phyloP scores from a whole-genome alignment of 495 filamentous ascomycete genomes.

The Neurospora africana region DNA sequence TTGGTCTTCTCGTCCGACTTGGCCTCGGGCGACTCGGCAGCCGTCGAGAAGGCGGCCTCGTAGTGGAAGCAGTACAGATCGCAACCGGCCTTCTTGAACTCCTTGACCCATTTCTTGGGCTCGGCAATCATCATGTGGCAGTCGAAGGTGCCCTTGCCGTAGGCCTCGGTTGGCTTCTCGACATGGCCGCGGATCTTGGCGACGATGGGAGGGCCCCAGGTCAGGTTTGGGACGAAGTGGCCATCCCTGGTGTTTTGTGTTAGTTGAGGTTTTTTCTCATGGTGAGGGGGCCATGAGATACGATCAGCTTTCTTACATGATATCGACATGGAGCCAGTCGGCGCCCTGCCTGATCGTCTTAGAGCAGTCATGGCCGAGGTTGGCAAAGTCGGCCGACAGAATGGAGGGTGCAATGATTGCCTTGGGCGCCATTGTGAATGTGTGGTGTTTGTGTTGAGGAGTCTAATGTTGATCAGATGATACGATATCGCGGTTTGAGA shows the following conservation, averaged over 20 bases:
- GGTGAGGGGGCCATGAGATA: not conserved
- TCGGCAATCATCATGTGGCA: constrained; percentile 99
- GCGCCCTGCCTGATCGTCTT: constrained; percentile 71
- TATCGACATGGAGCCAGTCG: constrained; percentile 85
- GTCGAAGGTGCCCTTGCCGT: constrained; percentile 85
- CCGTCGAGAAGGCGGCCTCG: constrained; percentile 86
- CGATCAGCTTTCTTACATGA: constrained; percentile 48
- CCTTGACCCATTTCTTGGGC: constrained; percentile 96
- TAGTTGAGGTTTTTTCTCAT: not conserved
- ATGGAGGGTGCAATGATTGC: constrained; percentile 96
- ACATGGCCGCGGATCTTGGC: constrained; percentile 85
- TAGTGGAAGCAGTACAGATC: constrained; percentile 99
- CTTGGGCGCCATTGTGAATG: constrained; percentile 59
- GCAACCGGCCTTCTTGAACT: constrained; percentile 88
- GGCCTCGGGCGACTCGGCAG: constrained; percentile 66
- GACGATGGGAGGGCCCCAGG: constrained; percentile 87
- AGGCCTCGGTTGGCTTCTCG: constrained; percentile 35
- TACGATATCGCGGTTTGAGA: not conserved
- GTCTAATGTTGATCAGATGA: not conserved
- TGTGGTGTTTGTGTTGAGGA: not conserved
- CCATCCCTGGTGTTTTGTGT: constrained; percentile 47
- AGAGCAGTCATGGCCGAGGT: constrained; percentile 73
- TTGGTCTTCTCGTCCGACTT: constrained; percentile 56
- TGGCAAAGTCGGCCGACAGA: constrained; percentile 88
- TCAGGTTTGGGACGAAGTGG: constrained; percentile 98